Base-by-base conservation (phyloP, 2,329 filamentous ascomycete genomes). In the Biscogniauxia sp. region DNA sequence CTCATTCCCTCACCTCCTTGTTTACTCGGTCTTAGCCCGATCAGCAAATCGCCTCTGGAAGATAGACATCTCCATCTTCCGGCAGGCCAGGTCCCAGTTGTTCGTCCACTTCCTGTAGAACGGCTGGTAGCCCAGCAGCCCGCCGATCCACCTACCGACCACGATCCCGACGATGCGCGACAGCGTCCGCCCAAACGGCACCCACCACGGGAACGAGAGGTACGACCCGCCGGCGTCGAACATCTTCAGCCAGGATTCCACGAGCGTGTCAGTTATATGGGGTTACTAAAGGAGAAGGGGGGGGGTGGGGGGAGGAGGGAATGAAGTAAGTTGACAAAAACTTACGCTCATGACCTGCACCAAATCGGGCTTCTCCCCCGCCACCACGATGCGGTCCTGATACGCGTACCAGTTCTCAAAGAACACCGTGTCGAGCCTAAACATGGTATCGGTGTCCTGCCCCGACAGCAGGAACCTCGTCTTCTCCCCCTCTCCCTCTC, bases 151-250 rank as follows among this genome's bases (percentile, higher is more conserved):
- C 59, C 75, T 70, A 8, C 76, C 75, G n/a, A 78, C 41, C 5
- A 74, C 62, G 25, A 78, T 68, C 5, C 74, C 70, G 17, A 71
- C 49, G 13, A 53, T 65, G 28, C 66, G 64, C 2, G 72, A 69
- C 7, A 75, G 53, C 6, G 61, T 69, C 32, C 65, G 64, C 17
- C 71, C 64, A 55, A 76, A 76, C 0, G 76, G 75, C 50, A 77
- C 64, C 75, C 75, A 77, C n/a, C 57, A 58, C n/a, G 75, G 76
- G 1, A 74, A 56, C 0, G 74, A 70, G 2, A 74, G 64, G 61
- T 77, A 78, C 8, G 73, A 73, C 23, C 72, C 75, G 2, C 76
- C 76, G 6, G 74, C 76, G 63, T 78, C 75, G 51, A 75, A 76
- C 66, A 76, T 77, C 75, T 78, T 26, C 13, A 11, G 13, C 19